These are phyloP conservation scores for Saccharomyces kudriavzevii DNA, from an alignment of 805 yeast genomes.

Conservation along the genomic window DNA sequence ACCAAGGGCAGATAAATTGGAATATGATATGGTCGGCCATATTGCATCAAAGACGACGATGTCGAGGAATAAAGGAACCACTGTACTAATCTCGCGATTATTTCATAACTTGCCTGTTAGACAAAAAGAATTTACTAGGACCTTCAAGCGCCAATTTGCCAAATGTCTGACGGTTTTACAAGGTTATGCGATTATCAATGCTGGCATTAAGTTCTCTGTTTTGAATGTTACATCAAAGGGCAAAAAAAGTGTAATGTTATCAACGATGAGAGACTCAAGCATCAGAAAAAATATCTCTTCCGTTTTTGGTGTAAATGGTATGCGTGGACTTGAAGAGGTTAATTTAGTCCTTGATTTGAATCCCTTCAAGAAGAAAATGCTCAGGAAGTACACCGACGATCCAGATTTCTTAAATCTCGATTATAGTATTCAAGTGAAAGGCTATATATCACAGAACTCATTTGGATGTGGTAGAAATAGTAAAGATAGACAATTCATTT, in stretches of 20 bases:
- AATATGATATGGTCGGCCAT: slow-evolving; percentile 48
- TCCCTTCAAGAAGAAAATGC: slow-evolving; percentile 18
- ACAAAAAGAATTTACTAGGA: slow-evolving; percentile 59
- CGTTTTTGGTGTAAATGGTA: slow-evolving; percentile 63
- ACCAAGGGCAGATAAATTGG: slow-evolving; percentile 52
- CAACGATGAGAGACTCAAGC: slow-evolving; percentile 45
- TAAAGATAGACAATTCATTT: slow-evolving; percentile 68
- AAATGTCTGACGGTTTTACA: slow-evolving; percentile 58
- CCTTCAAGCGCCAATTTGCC: slow-evolving; percentile 61
- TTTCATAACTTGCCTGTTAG: slow-evolving; percentile 78
- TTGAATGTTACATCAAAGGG: slow-evolving; percentile 42
- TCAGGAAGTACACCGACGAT: slow-evolving; percentile 10
- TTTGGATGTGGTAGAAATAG: slow-evolving; percentile 71
- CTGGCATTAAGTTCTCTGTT: slow-evolving; percentile 52
- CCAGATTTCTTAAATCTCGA: slow-evolving; percentile 13
- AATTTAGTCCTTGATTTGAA: slow-evolving; percentile 35
- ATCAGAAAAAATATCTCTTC: slow-evolving; percentile 53
- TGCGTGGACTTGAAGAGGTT: slow-evolving; percentile 49
- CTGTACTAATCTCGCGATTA: slow-evolving; percentile 46
- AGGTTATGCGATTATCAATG: slow-evolving; percentile 55
- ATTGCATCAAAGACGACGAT: slow-evolving; percentile 36
- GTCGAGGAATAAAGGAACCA: slow-evolving; percentile 62
- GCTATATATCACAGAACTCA: slow-evolving; percentile 66
- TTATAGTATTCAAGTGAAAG: slow-evolving; percentile 38
- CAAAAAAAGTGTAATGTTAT: slow-evolving; percentile 46